These are phyloP conservation scores for Leucosporidium yakuticum DNA, from an alignment of 768 basidiomycete species.

Conservation along the genomic window DNA sequence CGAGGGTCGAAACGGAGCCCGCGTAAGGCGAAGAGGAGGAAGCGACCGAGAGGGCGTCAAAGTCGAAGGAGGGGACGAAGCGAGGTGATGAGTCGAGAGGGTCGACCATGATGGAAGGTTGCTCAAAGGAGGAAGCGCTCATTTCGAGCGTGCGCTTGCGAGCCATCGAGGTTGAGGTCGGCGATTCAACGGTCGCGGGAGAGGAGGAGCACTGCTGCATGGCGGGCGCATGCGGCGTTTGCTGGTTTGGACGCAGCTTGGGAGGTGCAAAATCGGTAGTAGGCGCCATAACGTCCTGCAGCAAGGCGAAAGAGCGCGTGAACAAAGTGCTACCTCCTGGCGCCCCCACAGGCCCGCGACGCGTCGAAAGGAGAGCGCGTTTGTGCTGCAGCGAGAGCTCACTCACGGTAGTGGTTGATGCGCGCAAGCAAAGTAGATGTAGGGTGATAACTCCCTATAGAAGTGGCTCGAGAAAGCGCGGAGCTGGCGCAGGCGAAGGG, in stretches of 20 bases:
- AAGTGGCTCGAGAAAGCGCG: too few species aligned
- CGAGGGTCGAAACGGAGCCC: slow-evolving; percentile 13
- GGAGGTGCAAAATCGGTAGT: too few species aligned
- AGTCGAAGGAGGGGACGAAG: neutral
- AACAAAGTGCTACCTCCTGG: too few species aligned
- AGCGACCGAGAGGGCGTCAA: neutral
- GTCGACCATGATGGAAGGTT: neutral
- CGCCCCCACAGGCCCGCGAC: too few species aligned
- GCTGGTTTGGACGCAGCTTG: neutral
- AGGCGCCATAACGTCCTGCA: too few species aligned
- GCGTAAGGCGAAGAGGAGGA: slow-evolving; percentile 5
- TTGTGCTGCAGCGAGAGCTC: too few species aligned
- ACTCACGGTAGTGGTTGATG: too few species aligned
- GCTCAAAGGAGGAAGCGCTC: neutral
- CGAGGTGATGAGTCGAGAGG: neutral
- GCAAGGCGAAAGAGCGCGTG: too few species aligned
- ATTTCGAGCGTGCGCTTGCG: slow-evolving; percentile 28
- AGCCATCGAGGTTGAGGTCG: slow-evolving; percentile 10
- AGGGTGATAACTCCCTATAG: too few species aligned
- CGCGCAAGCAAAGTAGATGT: too few species aligned
- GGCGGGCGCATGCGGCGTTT: neutral
- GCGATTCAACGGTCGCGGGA: slow-evolving; percentile 2
- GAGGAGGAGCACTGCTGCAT: slow-evolving; percentile 2
- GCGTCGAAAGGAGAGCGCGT: too few species aligned
- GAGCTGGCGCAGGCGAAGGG: too few species aligned